Evolutionary conservation across 345 rosid genomes (phyloP).

Genomic region (Ricinus communis): DNA sequence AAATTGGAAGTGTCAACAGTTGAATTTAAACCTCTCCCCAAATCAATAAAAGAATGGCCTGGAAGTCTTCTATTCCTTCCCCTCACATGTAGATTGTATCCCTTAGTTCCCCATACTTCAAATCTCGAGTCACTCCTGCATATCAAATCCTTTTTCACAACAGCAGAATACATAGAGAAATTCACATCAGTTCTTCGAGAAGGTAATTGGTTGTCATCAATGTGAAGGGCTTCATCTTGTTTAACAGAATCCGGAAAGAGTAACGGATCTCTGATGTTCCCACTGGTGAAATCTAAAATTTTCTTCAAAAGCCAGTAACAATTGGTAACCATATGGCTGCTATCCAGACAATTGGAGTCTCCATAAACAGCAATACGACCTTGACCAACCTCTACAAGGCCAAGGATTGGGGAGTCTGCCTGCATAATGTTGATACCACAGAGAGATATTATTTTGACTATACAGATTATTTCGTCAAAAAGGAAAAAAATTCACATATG

Average conservation of each 20-base stretch:
- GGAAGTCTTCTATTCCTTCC: slow-evolving; percentile 76
- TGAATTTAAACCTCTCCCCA: slow-evolving; percentile 56
- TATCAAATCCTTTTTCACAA: slow-evolving; percentile 68
- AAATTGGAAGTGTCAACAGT: slow-evolving; percentile 37
- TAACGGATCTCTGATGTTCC: slow-evolving; percentile 65
- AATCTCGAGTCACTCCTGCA: slow-evolving; percentile 81
- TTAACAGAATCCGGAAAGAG: slow-evolving; percentile 62
- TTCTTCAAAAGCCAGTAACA: slow-evolving; percentile 92
- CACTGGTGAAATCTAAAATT: slow-evolving; percentile 74
- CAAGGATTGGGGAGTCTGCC: slow-evolving; percentile 91
- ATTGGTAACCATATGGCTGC: slow-evolving; percentile 98
- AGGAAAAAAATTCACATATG: neutral
- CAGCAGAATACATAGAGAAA: slow-evolving; percentile 77
- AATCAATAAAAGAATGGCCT: slow-evolving; percentile 59
- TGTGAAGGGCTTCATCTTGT: slow-evolving; percentile 48
- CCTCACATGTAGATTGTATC: slow-evolving; percentile 64
- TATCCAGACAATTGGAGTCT: slow-evolving; percentile 94
- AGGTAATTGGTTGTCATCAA: slow-evolving; percentile 72
- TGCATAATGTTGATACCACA: slow-evolving; percentile 25
- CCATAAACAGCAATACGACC: slow-evolving; percentile 91
- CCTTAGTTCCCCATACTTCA: slow-evolving; percentile 95
- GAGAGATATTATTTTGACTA: neutral
- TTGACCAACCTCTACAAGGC: slow-evolving; percentile 69
- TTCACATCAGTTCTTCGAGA: slow-evolving; percentile 88
- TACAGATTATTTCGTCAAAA: slow-evolving; percentile 3